Evolutionary conservation across 2,329 filamentous ascomycete genomes (phyloP), one percentile per base, ranked within the genome.

Genomic region (Phialocephala subalpina): DNA sequence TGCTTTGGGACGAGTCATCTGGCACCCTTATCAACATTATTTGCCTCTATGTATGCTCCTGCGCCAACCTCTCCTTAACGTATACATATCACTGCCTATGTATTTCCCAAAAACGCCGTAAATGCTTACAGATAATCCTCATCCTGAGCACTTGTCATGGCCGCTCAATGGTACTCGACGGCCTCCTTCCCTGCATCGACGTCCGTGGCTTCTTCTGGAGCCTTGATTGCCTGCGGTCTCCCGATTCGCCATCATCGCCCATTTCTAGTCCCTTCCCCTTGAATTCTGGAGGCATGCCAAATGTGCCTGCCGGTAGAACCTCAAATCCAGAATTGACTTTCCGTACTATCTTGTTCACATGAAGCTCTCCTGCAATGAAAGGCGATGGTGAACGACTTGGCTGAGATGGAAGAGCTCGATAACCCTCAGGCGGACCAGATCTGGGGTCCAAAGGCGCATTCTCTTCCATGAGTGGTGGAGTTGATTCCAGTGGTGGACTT

Each of bases 181-280:
- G 38, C n/a, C 67, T 61, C 22, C 63, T 45, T 16, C 64, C 49
- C 5, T 58, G 65, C 42, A 68, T 67, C 25, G 70, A 73, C 22
- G 42, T 74, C 22, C 78, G 74, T 67, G 64, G 62, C 63, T 80
- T 81, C 76, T 82, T 82, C 66, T 81, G 80, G 2, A 82, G 75
- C 66, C 77, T 79, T 63, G 78, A 78, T 52, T 77, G 74, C 64
- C 77, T 78, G 71, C 75, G 71, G 8, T 73, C 70, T 18, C 65
- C 67, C 6, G 65, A 49, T 2, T 70, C 66, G 9, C 70, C 62
- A 27, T 73, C 67, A 16, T 55, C 33, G 38, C 66, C 68, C 40
- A 65, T n/a, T 5, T 65, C 62, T 9, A 58, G 47, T 5, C 65
- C 64, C 45, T 66, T 69, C n/a, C 65, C 62, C 38, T 67, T 67